Evolutionary conservation across 2,329 filamentous ascomycete species (phyloP).

Genomic region (Hymenoscyphus fructigenus): DNA sequence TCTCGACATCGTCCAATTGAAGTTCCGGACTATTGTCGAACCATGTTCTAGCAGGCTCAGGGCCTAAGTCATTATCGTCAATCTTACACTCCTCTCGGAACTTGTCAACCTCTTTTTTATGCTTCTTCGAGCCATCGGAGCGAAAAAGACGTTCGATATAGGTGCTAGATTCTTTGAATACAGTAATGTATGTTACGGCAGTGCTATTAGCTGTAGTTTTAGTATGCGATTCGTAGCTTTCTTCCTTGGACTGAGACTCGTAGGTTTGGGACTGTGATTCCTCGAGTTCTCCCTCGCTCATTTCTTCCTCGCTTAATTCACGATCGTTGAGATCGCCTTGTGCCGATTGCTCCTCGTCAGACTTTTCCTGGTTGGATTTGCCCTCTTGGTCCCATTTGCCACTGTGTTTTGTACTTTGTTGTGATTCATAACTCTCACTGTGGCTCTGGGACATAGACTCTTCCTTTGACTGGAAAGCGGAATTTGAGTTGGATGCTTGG

Average conservation of each 20-base stretch:
- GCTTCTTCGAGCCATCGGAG: background rate
- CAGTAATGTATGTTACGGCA: background rate
- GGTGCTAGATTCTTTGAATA: background rate
- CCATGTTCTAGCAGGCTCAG: background rate
- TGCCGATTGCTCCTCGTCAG: background rate
- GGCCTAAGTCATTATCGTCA: background rate
- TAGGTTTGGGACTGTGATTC: background rate
- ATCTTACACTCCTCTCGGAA: background rate
- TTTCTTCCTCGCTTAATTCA: background rate
- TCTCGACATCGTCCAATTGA: background rate
- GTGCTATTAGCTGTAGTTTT: background rate
- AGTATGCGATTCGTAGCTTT: background rate
- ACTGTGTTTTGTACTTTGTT: background rate
- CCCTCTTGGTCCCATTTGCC: background rate
- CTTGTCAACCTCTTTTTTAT: background rate
- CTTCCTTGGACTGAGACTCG: background rate
- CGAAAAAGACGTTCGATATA: background rate
- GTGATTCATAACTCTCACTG: background rate
- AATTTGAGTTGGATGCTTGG: background rate
- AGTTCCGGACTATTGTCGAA: background rate
- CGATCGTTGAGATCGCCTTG: background rate
- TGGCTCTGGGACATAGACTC: background rate
- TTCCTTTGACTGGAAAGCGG: background rate
- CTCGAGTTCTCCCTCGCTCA: background rate
- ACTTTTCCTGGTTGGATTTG: background rate